Evolutionary conservation across 2,329 filamentous ascomycete species (phyloP).

Genomic region (Zalaria obscura): DNA sequence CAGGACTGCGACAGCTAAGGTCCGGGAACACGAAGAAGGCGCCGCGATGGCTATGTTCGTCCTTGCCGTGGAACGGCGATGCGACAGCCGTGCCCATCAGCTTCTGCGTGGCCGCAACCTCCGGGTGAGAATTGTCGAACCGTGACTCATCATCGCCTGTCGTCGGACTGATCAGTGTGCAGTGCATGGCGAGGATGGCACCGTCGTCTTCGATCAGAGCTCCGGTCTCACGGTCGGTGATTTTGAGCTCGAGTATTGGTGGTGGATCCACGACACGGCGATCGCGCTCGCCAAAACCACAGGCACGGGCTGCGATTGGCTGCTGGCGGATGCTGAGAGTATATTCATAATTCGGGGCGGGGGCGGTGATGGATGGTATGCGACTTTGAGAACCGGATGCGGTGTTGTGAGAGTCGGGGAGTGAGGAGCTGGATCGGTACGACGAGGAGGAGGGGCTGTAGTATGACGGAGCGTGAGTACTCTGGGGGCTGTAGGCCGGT

Average conservation of each 20-base stretch:
- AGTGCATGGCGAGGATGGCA: conserved; percentile 52
- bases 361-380: conserved; percentile 3
- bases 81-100: conserved; percentile 70
- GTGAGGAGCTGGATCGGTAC: conserved; percentile 12
- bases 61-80: conserved; percentile 60
- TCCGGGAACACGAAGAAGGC: conserved; percentile 82
- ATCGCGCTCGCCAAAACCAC: conserved; percentile 72
- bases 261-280: conserved; percentile 72
- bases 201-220: conserved; percentile 41
- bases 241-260: conserved; percentile 59
- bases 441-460: conserved; percentile 11
- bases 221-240: conserved; percentile 42
- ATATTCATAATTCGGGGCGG: conserved; percentile 21
- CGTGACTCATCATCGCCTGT: conserved; percentile 56
- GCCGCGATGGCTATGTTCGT: conserved; percentile 58
- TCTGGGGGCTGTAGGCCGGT: too few relatives aligned
- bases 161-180: conserved; percentile 58
- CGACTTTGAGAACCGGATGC: conserved; percentile 18
- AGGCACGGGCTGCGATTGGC: conserved; percentile 62
- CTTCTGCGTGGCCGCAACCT: conserved; percentile 53
- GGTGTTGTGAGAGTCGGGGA: conserved; percentile 6
- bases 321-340: conserved; percentile 58
- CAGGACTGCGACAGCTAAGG: conserved; percentile 64
- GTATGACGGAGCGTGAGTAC: neutral
- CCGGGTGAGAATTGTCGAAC: conserved; percentile 27